Evolutionary conservation across 106 monocot species (phyloP).

Genomic region (Xerophyta viscosa): DNA sequence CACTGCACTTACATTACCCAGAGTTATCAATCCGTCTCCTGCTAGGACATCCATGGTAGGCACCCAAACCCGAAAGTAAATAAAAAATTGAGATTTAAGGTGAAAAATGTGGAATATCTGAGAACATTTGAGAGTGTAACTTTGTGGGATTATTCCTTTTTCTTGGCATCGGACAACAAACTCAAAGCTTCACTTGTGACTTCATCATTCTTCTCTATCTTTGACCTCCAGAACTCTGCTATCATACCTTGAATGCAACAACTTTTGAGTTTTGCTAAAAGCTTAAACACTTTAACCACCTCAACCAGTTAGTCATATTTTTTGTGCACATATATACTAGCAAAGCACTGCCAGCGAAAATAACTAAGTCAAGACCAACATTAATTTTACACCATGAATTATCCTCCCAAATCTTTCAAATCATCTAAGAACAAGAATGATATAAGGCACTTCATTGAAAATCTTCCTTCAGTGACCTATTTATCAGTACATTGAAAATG

Average conservation of each 20-base stretch:
- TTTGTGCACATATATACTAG: constrained; percentile 48
- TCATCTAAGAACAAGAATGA: constrained; percentile 12
- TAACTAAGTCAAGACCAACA: constrained; percentile 26
- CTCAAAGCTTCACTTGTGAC: constrained; percentile 24
- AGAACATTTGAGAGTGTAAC: constrained; percentile 64
- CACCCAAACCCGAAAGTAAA: too few relatives aligned
- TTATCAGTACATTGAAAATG: too few relatives aligned
- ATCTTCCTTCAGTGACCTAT: too few relatives aligned
- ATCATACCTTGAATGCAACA: constrained; percentile 64
- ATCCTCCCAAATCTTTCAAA: constrained; percentile 18
- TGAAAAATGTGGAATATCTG: too few relatives aligned
- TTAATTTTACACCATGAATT: constrained; percentile 42
- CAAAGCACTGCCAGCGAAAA: constrained; percentile 37
- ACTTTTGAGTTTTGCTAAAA: constrained; percentile 31
- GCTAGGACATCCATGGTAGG: too few relatives aligned
- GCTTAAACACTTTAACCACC: constrained; percentile 32
- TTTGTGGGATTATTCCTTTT: constrained; percentile 40
- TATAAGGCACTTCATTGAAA: too few relatives aligned
- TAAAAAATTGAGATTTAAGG: too few relatives aligned
- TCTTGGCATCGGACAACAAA: constrained; percentile 46
- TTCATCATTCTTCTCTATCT: constrained; percentile 10
- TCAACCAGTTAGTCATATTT: constrained; percentile 29
- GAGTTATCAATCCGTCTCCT: too few relatives aligned
- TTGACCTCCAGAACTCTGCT: constrained; percentile 23
- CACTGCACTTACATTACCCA: too few relatives aligned